Evolutionary conservation across 1,284 basidiomycete genomes (phyloP).

Genomic region (Fomitiporia mediterranea): DNA sequence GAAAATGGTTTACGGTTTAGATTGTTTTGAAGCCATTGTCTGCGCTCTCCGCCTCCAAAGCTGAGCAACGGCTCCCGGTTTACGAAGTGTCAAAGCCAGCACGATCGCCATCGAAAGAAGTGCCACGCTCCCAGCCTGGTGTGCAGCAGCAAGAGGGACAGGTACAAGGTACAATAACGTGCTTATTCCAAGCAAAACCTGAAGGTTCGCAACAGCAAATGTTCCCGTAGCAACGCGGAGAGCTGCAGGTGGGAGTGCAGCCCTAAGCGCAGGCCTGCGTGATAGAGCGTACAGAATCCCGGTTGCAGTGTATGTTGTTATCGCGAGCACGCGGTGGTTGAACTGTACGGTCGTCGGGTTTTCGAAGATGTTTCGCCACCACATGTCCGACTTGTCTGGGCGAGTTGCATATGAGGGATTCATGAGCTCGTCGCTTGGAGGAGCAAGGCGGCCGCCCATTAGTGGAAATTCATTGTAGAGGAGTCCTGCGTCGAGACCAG

Average conservation of each 20-base stretch:
- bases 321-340: slow-evolving; percentile 90
- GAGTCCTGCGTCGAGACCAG: slow-evolving; percentile 94
- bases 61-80: slow-evolving; percentile 66
- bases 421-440: slow-evolving; percentile 83
- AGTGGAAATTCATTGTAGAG: slow-evolving; percentile 97
- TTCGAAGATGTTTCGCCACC: slow-evolving; percentile 94
- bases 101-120: slow-evolving; percentile 85
- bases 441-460: slow-evolving; percentile 88
- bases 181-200: slow-evolving; percentile 86
- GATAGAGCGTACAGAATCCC: slow-evolving; percentile 58
- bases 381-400: slow-evolving; percentile 66
- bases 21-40: neutral
- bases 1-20: neutral
- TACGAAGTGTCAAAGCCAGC: slow-evolving; percentile 66
- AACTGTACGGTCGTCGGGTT: slow-evolving; percentile 99
- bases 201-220: slow-evolving; percentile 81
- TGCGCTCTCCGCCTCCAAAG: slow-evolving; percentile 42
- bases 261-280: slow-evolving; percentile 46
- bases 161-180: slow-evolving; percentile 95
- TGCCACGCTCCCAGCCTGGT: slow-evolving; percentile 92
- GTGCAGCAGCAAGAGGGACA: slow-evolving; percentile 84
- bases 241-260: slow-evolving; percentile 64
- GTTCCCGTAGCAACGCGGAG: slow-evolving; percentile 60
- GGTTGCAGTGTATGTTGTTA: slow-evolving; percentile 75
- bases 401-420: slow-evolving; percentile 69